Evolutionary conservation across 257 asterid species (phyloP).

Genomic region (Scutellaria minor): DNA sequence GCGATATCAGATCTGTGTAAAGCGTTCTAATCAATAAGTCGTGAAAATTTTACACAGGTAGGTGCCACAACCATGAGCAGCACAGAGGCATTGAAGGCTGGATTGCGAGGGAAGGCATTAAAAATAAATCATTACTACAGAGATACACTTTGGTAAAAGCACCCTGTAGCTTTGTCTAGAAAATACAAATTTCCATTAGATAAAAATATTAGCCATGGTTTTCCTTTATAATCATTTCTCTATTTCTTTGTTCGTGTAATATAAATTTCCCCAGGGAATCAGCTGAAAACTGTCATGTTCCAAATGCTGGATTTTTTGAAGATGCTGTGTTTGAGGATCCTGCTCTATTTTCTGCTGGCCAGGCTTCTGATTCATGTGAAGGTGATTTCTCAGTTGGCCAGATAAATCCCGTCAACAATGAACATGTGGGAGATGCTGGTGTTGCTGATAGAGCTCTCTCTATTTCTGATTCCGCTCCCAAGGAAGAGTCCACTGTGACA

Average conservation of each 20-base stretch:
- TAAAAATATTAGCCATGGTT: constrained; percentile 8
- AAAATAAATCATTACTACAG: constrained; percentile 75
- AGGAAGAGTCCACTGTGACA: constrained; percentile 34
- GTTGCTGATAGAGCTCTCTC: constrained; percentile 45
- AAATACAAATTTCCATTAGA: constrained; percentile 17
- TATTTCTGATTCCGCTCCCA: constrained; percentile 40
- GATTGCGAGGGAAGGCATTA: constrained; percentile 92
- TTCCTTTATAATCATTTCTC: constrained; percentile 10
- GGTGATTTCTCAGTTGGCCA: constrained; percentile 54
- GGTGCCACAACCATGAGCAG: constrained; percentile 86
- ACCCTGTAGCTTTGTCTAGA: neutral
- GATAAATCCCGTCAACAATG: constrained; percentile 41
- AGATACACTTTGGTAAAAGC: constrained; percentile 83
- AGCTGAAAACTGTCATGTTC: constrained; percentile 73
- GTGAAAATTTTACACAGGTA: constrained; percentile 56
- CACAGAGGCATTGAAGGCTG: constrained; percentile 80
- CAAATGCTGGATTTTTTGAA: constrained; percentile 89
- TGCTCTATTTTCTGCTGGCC: constrained; percentile 50
- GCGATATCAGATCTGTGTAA: constrained; percentile 12
- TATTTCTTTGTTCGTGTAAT: constrained; percentile 24
- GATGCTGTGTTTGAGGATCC: constrained; percentile 92
- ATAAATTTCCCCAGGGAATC: constrained; percentile 61
- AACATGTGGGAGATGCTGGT: constrained; percentile 41
- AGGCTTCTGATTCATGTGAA: constrained; percentile 60
- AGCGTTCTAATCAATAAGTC: constrained; percentile 17